Base-by-base conservation (phyloP, 257 asterid genomes). In the Nicotiana benthamiana region DNA sequence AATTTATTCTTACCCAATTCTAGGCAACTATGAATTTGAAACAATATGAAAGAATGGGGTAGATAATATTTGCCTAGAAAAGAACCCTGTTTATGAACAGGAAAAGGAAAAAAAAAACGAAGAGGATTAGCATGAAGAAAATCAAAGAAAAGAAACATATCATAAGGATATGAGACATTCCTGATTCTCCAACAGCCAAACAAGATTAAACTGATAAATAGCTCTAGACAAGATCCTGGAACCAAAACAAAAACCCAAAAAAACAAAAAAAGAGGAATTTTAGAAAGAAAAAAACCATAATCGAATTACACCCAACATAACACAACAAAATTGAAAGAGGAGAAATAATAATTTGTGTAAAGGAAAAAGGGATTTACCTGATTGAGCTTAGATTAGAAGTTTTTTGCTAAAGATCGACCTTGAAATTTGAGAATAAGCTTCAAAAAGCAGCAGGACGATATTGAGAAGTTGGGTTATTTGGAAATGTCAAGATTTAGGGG, bases 161-260 rank as follows among this genome's bases (percentile, higher is more conserved):
- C 90, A 79, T 61, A 82, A 90, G 97, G 97, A 93, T 93, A 93
- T 88, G 97, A 89, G 86, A 28, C 96, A 93, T 90, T 88, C 87
- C 86, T 86, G 87, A 87, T 87, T 86, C 90, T 83, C 89, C 87
- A 86, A 84, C 81, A 52, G 89, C 89, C 83, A 80, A 84, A 82
- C 54, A 86, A 75, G 62, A 81, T 84, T 83, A 85, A 36, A 85
- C 84, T 61, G 20, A 63, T 75, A 78, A 80, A 78, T 68, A 63
- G 85, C 84, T 86, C 86, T 61, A 85, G n/a, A n/a, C 78, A 81
- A 32, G 81, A 77, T 82, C 87, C 91, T 88, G 91, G 40, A 48
- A 80, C 80, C 76, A 75, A 77, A 75, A 75, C 51, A 86, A 59
- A 80, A 74, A 56, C 4, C 36, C 3, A 26, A 68, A 36, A 17